Evolutionary conservation across 2,329 filamentous ascomycete genomes (phyloP), one percentile per base, ranked within the genome.

Genomic region (Ophiostoma perfectum): DNA sequence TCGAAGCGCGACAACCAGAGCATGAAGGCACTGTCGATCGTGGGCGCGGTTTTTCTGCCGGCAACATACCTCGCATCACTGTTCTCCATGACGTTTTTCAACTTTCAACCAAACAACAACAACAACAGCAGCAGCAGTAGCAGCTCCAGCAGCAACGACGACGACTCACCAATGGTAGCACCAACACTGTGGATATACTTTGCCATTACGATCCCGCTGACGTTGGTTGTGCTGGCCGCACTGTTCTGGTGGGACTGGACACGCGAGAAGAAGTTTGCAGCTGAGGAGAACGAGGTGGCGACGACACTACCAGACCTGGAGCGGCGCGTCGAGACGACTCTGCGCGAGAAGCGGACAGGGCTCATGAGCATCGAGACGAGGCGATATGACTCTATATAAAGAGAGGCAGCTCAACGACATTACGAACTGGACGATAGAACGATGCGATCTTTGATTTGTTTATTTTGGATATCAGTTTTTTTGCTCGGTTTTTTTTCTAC

Each of bases 1-100:
- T 84, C 84, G 73, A 87, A 87, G 75, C 81, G 85, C 12, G 85
- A 88, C 75, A 85, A 84, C 75, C 86, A 84, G 4, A 84, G 86
- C 68, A 88, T 88, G 86, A 89, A 88, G 78, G 86, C 85, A 0
- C 79, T 89, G 52, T 88, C 86, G 0, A 80, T 89, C 0, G 82
- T 89, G 68, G 87, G 86, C 41, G 85, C 86, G 55, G 78, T 89
- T 55, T 89, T 89, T 73, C 78, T 89, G 5, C 86, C 86, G 0
- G 86, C 86, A 1, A 88, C 86, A 0, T 87, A 84, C 71, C 80
- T 89, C 18, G 82, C 86, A 8, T 88, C 86, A 0, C 79, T 89
- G 38, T 89, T 89, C 72, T 84, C 82, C 78, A 89, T 88, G 85
- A 85, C 85, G 0, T 89, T 89, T 75, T 89, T 89, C 78, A 82